These are phyloP conservation scores for Brassica juncea DNA, from an alignment of 345 rosid species.

Conservation along the genomic window DNA sequence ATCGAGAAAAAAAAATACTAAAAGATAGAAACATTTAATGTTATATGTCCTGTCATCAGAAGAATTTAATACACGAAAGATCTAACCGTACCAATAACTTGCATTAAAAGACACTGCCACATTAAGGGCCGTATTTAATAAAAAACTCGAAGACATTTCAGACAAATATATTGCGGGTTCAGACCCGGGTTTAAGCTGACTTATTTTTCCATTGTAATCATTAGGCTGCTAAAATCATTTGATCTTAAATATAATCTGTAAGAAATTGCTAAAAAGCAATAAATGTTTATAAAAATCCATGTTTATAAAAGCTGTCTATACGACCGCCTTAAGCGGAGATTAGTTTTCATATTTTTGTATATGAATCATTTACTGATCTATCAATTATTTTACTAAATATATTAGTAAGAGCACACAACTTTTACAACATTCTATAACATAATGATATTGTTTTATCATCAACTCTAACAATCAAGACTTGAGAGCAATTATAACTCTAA, in stretches of 20 bases:
- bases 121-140: not conserved
- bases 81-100: not conserved
- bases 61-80: not conserved
- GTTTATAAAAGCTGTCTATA: too few species aligned
- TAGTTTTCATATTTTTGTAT: too few species aligned
- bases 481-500: too few species aligned
- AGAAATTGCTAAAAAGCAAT: too few species aligned
- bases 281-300: too few species aligned
- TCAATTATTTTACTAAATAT: too few species aligned
- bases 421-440: too few species aligned
- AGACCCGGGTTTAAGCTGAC: not conserved
- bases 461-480: too few species aligned
- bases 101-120: slow-evolving; percentile 8
- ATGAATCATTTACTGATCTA: too few species aligned
- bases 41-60: not conserved
- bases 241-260: not conserved
- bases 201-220: not conserved
- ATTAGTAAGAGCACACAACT: too few species aligned
- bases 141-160: not conserved
- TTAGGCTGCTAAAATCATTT: not conserved
- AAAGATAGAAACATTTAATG: not conserved
- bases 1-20: not conserved
- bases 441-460: too few species aligned
- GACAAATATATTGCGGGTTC: not conserved
- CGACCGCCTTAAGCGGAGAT: too few species aligned